Conservation (phyloP, 352 stramenopile species). For the Phytopythium aichiense region DNA sequence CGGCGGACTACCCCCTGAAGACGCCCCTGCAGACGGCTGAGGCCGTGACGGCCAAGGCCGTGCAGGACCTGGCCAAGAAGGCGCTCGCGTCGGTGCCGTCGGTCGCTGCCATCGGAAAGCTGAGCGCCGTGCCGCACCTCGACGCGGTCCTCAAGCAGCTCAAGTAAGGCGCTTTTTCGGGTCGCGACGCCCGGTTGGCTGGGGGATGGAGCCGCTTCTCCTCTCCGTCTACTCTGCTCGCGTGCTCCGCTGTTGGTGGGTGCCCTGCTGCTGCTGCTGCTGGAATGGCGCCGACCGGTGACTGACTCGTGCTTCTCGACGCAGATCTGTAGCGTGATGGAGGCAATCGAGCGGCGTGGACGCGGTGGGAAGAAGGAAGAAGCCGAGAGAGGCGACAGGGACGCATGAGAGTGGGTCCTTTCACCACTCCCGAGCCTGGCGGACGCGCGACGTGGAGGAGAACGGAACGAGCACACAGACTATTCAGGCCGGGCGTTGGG, state of each 20-base stretch:
- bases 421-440: background rate
- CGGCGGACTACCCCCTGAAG: conserved; percentile 28
- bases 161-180: conserved; percentile 42
- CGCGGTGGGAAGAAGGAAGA: background rate
- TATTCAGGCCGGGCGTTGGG: background rate
- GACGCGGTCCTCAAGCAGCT: conserved; percentile 74
- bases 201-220: background rate
- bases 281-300: background rate
- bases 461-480: background rate
- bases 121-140: conserved; percentile 65
- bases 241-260: background rate
- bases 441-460: background rate
- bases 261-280: background rate
- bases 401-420: background rate
- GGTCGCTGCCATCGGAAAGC: conserved; percentile 70
- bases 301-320: background rate
- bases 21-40: conserved; percentile 35
- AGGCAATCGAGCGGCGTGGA: background rate
- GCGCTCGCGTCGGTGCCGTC: conserved; percentile 66
- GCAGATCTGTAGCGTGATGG: background rate
- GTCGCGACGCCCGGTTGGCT: background rate
- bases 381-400: conserved; percentile 3
- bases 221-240: background rate
- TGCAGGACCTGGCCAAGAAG: conserved; percentile 79
- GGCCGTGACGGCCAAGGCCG: conserved; percentile 50